Evolutionary conservation across 2,329 filamentous ascomycete species (phyloP).

Genomic region (Clarireedia monteithiana): DNA sequence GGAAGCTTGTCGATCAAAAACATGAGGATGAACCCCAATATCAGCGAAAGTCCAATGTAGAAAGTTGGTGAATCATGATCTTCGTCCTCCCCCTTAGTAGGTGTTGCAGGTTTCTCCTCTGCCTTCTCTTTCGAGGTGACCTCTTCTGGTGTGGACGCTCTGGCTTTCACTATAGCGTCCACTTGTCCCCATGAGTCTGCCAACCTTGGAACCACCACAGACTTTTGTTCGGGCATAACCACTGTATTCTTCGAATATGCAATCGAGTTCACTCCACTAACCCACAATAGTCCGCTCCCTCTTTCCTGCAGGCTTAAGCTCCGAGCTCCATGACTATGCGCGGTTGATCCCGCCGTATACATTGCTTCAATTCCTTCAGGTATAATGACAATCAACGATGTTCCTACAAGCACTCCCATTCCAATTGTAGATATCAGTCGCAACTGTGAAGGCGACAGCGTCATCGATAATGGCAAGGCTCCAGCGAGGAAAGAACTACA

Average conservation of each 20-base stretch:
- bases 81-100: constrained; percentile 25
- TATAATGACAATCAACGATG: constrained; percentile 93
- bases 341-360: constrained; percentile 47
- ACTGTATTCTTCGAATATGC: constrained; percentile 10
- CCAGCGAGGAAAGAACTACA: constrained; percentile 86
- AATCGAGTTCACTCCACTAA: constrained; percentile 14
- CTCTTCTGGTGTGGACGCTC: neutral
- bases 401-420: constrained; percentile 89
- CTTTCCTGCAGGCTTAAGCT: constrained; percentile 8
- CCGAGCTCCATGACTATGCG: constrained; percentile 20
- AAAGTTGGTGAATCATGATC: constrained; percentile 49
- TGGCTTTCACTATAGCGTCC: neutral
- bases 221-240: neutral
- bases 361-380: constrained; percentile 92
- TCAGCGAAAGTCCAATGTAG: constrained; percentile 80
- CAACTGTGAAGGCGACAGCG: constrained; percentile 77
- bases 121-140: constrained; percentile 3
- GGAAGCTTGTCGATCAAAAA: constrained; percentile 88
- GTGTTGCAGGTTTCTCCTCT: constrained; percentile 3
- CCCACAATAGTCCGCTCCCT: constrained; percentile 16
- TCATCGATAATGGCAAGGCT: constrained; percentile 81
- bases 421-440: constrained; percentile 87
- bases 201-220: neutral
- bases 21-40: constrained; percentile 91
- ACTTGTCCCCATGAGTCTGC: neutral